phyloP scores from a whole-genome alignment of 2,329 filamentous ascomycete species.

The Colletotrichum sp. region DNA sequence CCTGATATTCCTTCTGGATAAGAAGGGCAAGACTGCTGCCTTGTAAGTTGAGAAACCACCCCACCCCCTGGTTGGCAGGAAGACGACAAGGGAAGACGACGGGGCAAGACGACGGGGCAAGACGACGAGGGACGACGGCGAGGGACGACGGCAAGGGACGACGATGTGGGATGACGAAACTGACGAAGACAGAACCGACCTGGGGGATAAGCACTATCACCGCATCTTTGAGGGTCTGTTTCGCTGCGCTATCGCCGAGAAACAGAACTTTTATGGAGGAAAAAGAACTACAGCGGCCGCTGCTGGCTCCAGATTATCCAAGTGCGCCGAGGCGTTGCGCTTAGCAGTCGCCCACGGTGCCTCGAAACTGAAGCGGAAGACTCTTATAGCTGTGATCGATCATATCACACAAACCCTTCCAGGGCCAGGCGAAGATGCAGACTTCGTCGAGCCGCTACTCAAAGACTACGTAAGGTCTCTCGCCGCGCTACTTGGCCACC shows the following conservation, averaged over 20 bases:
- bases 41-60: slow-evolving; percentile 33
- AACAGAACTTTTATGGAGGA: slow-evolving; percentile 63
- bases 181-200: slow-evolving; percentile 29
- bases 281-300: slow-evolving; percentile 55
- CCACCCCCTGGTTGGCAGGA: neutral
- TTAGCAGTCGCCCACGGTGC: slow-evolving; percentile 73
- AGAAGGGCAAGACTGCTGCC: slow-evolving; percentile 36
- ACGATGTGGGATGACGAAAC: neutral
- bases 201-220: slow-evolving; percentile 82
- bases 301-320: slow-evolving; percentile 63
- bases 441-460: slow-evolving; percentile 71
- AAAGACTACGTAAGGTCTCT: slow-evolving; percentile 82
- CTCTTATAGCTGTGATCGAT: slow-evolving; percentile 77
- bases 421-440: slow-evolving; percentile 50
- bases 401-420: slow-evolving; percentile 81
- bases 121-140: neutral
- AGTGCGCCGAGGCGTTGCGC: slow-evolving; percentile 75
- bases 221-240: slow-evolving; percentile 84
- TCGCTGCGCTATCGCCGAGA: slow-evolving; percentile 69
- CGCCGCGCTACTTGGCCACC: slow-evolving; percentile 70
- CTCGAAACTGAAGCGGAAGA: slow-evolving; percentile 73
- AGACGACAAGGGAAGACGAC: neutral
- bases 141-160: neutral
- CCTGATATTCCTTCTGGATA: slow-evolving; percentile 40
- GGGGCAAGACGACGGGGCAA: neutral